Evolutionary conservation across 2,329 filamentous ascomycete genomes (phyloP), one percentile per base, ranked within the genome.

Genomic region (Aspergillus eucalypticola): DNA sequence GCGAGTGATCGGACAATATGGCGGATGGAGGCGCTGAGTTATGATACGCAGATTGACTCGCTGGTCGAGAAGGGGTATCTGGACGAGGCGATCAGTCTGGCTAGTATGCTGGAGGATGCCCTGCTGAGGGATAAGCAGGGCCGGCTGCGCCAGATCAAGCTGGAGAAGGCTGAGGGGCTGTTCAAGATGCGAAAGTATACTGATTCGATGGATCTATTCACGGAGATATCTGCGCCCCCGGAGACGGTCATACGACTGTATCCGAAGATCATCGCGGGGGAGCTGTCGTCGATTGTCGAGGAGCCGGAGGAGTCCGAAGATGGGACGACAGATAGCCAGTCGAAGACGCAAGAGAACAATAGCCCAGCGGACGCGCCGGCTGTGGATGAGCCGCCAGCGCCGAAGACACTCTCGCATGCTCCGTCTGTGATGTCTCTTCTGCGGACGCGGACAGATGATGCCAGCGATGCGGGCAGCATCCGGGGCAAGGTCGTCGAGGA

Each of bases 21-120:
- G 95, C 90, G 95, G 68, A 98, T 99, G 95, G 91, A 88, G 64
- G 90, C 94, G 3, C 87, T 93, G 39, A 90, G 93, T 66, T 99
- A 99, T 71, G 91, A 96, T 73, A 87, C 88, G 2, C 95, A 99
- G 72, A 87, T 98, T 21, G 86, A 92, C 61, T 87, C 95, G 65
- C 83, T 99, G 25, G 87, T 96, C 1, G 84, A 88, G 19, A 86
- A 84, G 61, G 86, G 84, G 8, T 85, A 86, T 61, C 91, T 93
- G 57, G 94, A 99, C 68, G 96, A 99, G 76, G 94, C 94, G 0
- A 90, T 98, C 63, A 97, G 92, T 70, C 80, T 99, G 8, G 81
- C 98, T 6, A 84, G 85, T 52, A 92, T 97, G 87, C 84, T 99
- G 0, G 95, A 99, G 76, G 94, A 96, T 75, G 96, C 94, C 0